Evolutionary conservation across 2,329 filamentous ascomycete genomes (phyloP), one percentile per base, ranked within the genome.

Genomic region (Fusarium devonianum): DNA sequence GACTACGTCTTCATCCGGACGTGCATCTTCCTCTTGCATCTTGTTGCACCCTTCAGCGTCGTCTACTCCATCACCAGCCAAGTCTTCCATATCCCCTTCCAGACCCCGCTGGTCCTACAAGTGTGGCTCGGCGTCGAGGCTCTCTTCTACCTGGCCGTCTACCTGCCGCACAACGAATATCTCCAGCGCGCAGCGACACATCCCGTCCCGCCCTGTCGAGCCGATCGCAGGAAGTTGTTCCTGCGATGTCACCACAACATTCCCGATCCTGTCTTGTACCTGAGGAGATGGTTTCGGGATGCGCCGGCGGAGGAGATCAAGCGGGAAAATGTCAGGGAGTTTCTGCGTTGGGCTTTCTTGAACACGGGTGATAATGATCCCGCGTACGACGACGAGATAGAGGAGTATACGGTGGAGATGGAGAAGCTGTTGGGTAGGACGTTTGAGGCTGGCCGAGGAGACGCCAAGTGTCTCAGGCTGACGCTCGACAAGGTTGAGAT

Each of bases 341-440:
- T 84, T 63, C 73, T 83, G 14, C 69, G 76, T n/a, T 87, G 83
- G 84, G 81, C 79, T 1, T 80, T 86, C 41, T 75, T 82, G 36
- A 81, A 79, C 53, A 71, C 73, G 8, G 74, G 71, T 8, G 70
- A 76, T 4, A 66, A 68, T 36, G 70, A 72, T 18, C 66, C 71
- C 5, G 72, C 75, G 13, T 69, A 81, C 36, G 73, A 82, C 9
- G 77, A 79, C 17, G 79, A 84, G 67, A 63, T 87, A 34, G 78
- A 85, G 26, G 75, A 75, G 47, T 85, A 85, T 64, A 69, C 79
- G n/a, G 63, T 68, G 30, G 71, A 74, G 30, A 68, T 80, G 17
- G 82, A 86, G 68, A 73, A 73, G 33, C 65, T 78, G 56, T 68
- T 85, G 23, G 79, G 78, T 2, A 70, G 72, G 46, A 73, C 71